Evolutionary conservation across 306 rosid genomes (phyloP), one percentile per base, ranked within the genome.

Genomic region (Aeschynomene evenia): DNA sequence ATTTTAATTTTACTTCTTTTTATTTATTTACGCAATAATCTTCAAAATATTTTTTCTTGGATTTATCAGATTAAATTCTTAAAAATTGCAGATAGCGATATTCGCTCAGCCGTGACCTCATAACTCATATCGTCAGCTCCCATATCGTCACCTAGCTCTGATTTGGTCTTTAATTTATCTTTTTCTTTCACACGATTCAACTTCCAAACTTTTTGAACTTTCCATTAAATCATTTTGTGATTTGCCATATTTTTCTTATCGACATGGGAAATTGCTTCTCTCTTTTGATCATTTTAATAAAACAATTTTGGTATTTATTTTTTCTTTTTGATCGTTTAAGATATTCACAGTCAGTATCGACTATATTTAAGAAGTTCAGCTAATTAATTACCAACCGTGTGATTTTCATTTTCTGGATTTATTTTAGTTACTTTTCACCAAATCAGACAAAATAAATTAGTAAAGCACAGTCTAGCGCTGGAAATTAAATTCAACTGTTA

Each of bases 181-280:
- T 4, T 33, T 49, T 72, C 10, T 62, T 36, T 53, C 54, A 62
- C 77, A 37, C 24, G 63, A 39, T 63, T 40, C 45, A 31, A 48
- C 28, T 71, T 59, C 59, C 24, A 24, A 23, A 11, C 54, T 23
- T 49, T 12, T 23, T 43, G 24, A 63, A 43, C 18, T 28, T 23
- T 26, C 34, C 51, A 52, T 2, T 37, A 2, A 31, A 34, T 9
- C 14, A 13, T 5, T 22, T 15, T 15, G 24, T 7, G 21, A 1
- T 42, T 2, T 0, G 40, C 14, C 42, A 1, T 6, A n/a, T 15
- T 31, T 57, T 5, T 4, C 57, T 16, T 48, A 3, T 1, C 11
- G 5, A 23, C 29, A 10, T n/a, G n/a, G 70, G 56, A 24, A 60
- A 4, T 20, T 11, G 26, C 49, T 37, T 19, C 18, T 59, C 66